Evolutionary conservation across 345 rosid species (phyloP).

Genomic region (Linum trigynum): DNA sequence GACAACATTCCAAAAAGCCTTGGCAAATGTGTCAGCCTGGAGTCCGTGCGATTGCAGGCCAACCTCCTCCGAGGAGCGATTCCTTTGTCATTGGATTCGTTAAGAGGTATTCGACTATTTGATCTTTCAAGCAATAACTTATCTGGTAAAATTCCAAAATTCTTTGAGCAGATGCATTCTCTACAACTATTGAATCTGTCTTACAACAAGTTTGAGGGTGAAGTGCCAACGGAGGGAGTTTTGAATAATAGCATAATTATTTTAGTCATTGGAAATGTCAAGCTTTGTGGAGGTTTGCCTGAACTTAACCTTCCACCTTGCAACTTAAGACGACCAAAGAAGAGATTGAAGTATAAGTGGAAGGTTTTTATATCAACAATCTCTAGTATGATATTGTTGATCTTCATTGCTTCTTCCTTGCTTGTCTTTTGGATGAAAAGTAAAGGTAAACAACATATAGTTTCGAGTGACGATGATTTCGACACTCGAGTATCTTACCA

Average conservation of each 20-base stretch:
- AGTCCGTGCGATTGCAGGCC: background rate
- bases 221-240: conserved; percentile 4
- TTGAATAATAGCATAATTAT: background rate
- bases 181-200: conserved; percentile 14
- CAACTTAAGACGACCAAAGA: background rate
- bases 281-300: background rate
- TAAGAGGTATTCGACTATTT: background rate
- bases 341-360: background rate
- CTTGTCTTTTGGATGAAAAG: background rate
- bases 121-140: conserved; percentile 15
- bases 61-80: conserved; percentile 13
- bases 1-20: conserved; percentile 16
- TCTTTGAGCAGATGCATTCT: background rate
- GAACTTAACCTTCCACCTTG: conserved; percentile 10
- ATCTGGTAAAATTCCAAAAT: conserved; percentile 16
- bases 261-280: background rate
- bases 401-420: background rate
- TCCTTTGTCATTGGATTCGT: conserved; percentile 8
- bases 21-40: conserved; percentile 13
- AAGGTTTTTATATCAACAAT: background rate
- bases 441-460: conserved; percentile 1
- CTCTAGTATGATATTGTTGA: background rate
- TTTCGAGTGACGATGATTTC: background rate
- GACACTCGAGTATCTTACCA: background rate
- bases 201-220: conserved; percentile 15